These are phyloP conservation scores for Cicer pinnatifidum DNA, from an alignment of 306 rosid genomes.

Conservation along the genomic window DNA sequence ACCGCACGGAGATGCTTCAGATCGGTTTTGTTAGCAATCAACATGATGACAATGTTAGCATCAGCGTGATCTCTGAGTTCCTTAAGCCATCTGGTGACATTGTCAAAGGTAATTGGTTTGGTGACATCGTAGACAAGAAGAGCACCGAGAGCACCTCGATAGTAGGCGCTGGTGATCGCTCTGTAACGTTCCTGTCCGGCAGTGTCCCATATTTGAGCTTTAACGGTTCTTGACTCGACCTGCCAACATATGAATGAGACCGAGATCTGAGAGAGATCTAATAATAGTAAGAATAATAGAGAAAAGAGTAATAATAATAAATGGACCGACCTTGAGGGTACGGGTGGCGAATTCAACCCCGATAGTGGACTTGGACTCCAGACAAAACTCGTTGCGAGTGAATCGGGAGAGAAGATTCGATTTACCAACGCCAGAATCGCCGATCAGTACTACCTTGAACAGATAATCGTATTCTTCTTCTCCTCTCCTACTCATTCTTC, in stretches of 20 bases:
- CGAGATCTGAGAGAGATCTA: neutral
- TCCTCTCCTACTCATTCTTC: slow-evolving; percentile 64
- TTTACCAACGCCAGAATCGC: slow-evolving; percentile 95
- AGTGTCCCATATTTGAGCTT: slow-evolving; percentile 97
- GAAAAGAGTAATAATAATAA: neutral
- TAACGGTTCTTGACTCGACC: slow-evolving; percentile 94
- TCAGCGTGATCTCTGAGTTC: slow-evolving; percentile 96
- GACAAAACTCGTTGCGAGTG: slow-evolving; percentile 93
- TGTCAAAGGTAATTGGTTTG: slow-evolving; percentile 85
- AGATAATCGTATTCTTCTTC: slow-evolving; percentile 93
- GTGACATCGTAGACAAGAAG: slow-evolving; percentile 85
- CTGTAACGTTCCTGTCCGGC: slow-evolving; percentile 98
- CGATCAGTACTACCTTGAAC: slow-evolving; percentile 92
- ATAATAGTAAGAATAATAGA: no score
- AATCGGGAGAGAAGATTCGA: slow-evolving; percentile 97
- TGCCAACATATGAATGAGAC: slow-evolving; percentile 1
- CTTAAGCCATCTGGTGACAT: slow-evolving; percentile 90
- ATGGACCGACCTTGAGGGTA: slow-evolving; percentile 73
- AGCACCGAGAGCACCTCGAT: slow-evolving; percentile 94
- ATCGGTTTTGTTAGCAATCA: slow-evolving; percentile 92
- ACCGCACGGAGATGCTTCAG: slow-evolving; percentile 89
- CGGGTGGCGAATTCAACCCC: slow-evolving; percentile 97
- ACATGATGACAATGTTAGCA: slow-evolving; percentile 83
- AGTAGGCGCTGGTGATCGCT: slow-evolving; percentile 94
- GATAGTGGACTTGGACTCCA: slow-evolving; percentile 95